Base-by-base conservation (phyloP, 2,329 filamentous ascomycete genomes). In the Pseudocercospora ulei region DNA sequence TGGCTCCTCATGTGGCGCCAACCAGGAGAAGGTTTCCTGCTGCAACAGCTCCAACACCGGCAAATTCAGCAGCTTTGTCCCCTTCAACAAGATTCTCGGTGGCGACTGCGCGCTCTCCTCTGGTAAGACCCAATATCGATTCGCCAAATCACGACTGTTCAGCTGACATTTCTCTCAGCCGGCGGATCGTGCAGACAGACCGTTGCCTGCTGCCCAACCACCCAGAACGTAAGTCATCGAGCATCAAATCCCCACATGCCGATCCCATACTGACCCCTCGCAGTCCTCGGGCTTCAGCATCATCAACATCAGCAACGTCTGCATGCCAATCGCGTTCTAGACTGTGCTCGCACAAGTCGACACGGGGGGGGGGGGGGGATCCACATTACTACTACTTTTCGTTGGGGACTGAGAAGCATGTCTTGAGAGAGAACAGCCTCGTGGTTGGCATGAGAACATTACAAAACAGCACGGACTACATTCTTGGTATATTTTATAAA, bases 141-240 rank as follows among this genome's bases (percentile, higher is more conserved):
- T n/a, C n/a, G n/a, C n/a, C n/a, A n/a, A n/a, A n/a, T n/a, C n/a
- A n/a, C n/a, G n/a, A n/a, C n/a, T n/a, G n/a, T n/a, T 18, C 17
- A 18, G 7, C 29, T 33, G 14, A 33, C 14, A 18, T 3, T 3
- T 9, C 3, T 17, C 3, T n/a, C 26, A 41, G 39, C 39, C 26
- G 31, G 36, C 26, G 33, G 26, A 9, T 8, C 14, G 4, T 44
- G 41, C 41, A 13, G 7, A 0, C 41, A 44, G 35, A 25, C 30
- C 9, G 29, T 44, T 25, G 42, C 42, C 16, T 45, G 42, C 38
- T 45, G 42, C 38, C 34, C 33, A 26, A 41, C 38, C 35, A 18
- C 34, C 9, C 38, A 38, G 26, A 13, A 19, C 23, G 37, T 38
- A 26, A 38, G 42, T 30, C 17, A 8, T 19, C 11, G 17, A 3